phyloP scores from a whole-genome alignment of 805 yeast species.

The Jamesozyma gamospora region DNA sequence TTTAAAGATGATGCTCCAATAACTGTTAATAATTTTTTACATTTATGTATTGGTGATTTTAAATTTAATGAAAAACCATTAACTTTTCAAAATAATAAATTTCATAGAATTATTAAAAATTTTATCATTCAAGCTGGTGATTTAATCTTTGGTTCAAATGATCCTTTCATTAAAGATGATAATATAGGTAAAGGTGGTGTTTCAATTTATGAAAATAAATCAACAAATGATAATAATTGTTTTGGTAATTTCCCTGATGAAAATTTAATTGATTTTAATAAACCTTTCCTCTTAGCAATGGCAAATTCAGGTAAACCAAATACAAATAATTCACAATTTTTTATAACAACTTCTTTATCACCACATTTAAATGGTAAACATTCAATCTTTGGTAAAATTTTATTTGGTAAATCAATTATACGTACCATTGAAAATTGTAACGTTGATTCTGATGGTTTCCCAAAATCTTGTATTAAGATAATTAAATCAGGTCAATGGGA shows the following conservation, averaged over 20 bases:
- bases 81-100: constrained; percentile 36
- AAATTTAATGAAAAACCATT: constrained; percentile 19
- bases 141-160: constrained; percentile 32
- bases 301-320: constrained; percentile 44
- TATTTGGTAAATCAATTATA: constrained; percentile 57
- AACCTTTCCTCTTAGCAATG: constrained; percentile 48
- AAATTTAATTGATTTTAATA: constrained; percentile 36
- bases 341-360: constrained; percentile 56
- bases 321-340: constrained; percentile 58
- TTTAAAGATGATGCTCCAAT: constrained; percentile 43
- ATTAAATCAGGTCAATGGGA: constrained; percentile 56
- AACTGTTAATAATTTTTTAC: constrained; percentile 41
- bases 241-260: constrained; percentile 46
- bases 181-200: constrained; percentile 37
- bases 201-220: constrained; percentile 31
- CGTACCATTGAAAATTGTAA: constrained; percentile 50
- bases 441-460: constrained; percentile 37
- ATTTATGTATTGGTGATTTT: constrained; percentile 34
- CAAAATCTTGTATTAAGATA: constrained; percentile 37
- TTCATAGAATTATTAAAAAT: constrained; percentile 57
- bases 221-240: constrained; percentile 12
- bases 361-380: constrained; percentile 72
- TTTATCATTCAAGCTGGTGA: constrained; percentile 69
- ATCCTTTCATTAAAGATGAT: constrained; percentile 14
- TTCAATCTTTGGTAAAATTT: constrained; percentile 65